Evolutionary conservation across 129 eudicot genomes (phyloP).

Genomic region (Escallonia herrerae): DNA sequence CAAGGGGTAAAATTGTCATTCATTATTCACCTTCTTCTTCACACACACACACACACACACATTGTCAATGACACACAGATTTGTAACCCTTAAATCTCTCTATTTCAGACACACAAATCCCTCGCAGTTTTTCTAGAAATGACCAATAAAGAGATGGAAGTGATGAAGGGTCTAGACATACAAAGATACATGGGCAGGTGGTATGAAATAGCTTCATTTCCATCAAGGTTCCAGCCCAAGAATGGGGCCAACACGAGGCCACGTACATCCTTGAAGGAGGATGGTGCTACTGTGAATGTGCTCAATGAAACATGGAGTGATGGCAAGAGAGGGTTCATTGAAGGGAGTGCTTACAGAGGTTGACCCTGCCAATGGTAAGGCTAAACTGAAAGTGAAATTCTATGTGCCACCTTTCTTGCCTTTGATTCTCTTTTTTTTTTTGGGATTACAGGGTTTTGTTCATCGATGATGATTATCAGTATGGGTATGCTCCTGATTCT

Average conservation of each 20-base stretch:
- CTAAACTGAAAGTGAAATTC: slow-evolving; percentile 86
- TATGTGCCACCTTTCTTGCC: slow-evolving; percentile 87
- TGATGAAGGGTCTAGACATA: slow-evolving; percentile 58
- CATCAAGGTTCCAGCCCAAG: slow-evolving; percentile 62
- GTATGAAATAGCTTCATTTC: slow-evolving; percentile 91
- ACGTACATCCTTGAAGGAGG: slow-evolving; percentile 57
- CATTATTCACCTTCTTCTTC: too few species aligned
- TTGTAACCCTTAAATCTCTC: too few species aligned
- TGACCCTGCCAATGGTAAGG: slow-evolving; percentile 64
- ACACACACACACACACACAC: too few species aligned
- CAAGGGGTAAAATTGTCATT: too few species aligned
- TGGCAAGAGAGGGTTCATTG: slow-evolving; percentile 66
- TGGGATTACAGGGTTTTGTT: slow-evolving; percentile 85
- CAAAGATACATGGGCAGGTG: slow-evolving; percentile 82
- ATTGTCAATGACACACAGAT: too few species aligned
- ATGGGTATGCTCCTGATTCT: slow-evolving; percentile 34
- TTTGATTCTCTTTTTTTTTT: slow-evolving; percentile 52
- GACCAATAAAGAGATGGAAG: slow-evolving; percentile 66
- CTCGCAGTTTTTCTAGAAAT: slow-evolving; percentile 3
- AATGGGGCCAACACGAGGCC: slow-evolving; percentile 74
- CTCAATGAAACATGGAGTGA: slow-evolving; percentile 78
- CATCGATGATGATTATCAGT: slow-evolving; percentile 64
- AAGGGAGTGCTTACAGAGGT: slow-evolving; percentile 80
- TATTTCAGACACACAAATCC: neutral
- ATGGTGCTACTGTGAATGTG: slow-evolving; percentile 49